Percentiles rank a stretch among this genome's conserved stretches.
These are phyloP conservation scores for Colletotrichum incanum DNA, from an alignment of 2,329 filamentous ascomycete genomes.

Conservation along the genomic window DNA sequence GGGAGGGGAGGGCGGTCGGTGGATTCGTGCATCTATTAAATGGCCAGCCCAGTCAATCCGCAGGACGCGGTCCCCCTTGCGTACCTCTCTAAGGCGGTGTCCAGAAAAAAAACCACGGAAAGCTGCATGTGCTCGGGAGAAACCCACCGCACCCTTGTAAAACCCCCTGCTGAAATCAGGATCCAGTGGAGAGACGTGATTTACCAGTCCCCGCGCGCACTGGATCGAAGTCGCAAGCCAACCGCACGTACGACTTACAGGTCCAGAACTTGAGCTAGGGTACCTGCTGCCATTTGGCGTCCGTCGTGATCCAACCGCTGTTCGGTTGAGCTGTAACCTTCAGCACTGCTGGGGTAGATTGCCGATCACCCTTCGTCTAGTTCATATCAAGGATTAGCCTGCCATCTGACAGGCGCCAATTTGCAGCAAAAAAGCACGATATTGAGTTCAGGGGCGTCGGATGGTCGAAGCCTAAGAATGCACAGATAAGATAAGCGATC, in stretches of 20 bases:
- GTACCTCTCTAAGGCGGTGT: constrained; percentile 36
- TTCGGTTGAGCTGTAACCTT: neutral
- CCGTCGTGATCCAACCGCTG: neutral
- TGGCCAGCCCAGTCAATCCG: constrained; percentile 7
- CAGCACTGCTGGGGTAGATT: neutral
- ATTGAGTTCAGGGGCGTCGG: constrained; percentile 4
- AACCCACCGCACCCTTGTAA: constrained; percentile 36
- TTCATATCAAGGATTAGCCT: neutral
- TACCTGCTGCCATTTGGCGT: neutral
- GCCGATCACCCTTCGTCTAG: neutral
- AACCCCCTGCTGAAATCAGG: constrained; percentile 15
- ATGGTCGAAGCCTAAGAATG: neutral
- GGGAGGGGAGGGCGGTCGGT: constrained; percentile 4
- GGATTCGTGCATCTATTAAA: constrained; percentile 36
- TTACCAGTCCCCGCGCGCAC: no score
- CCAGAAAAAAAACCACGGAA: constrained; percentile 8
- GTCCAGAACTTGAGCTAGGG: neutral
- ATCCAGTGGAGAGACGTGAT: neutral
- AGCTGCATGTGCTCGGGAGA: constrained; percentile 37
- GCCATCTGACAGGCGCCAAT: neutral
- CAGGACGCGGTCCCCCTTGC: constrained; percentile 27
- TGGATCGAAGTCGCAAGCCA: no score
- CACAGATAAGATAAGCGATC: neutral
- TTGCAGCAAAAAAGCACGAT: neutral
- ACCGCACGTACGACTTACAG: no score